Evolutionary conservation across 352 stramenopile species (phyloP), one percentile per base, ranked within the genome.

Genomic region (Phytopythium chamaehyphon): DNA sequence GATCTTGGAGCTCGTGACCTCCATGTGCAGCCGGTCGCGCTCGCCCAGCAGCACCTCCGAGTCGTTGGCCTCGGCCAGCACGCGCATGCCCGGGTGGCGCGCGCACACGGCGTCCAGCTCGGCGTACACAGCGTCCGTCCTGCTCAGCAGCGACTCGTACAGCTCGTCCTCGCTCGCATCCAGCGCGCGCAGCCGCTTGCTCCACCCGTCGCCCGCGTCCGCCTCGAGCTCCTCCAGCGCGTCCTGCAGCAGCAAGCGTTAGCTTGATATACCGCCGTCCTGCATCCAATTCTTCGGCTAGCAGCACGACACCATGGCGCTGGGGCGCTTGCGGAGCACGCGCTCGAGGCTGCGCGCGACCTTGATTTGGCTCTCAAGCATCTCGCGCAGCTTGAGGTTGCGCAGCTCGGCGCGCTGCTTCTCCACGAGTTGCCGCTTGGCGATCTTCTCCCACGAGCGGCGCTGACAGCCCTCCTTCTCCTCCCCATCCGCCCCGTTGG

Each of bases 291-390:
- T 21, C 23, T n/a, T 6, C 19, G 10, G 6, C 7, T 15, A 1
- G 22, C 22, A 26, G 15, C 12, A 28, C 6, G 6, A 1, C 21
- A 52, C 46, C 46, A 52, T 52, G 33, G 46, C 46, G 21, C 26
- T 52, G 8, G 46, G 46, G 2, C 59, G 63, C 31, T 74, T 78
- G 21, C 64, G 67, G 6, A 85, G 54, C 18, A 76, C 36, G 14
- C 66, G 78, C 36, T 76, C 65, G n/a, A 86, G 62, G 55, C 69
- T 80, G 7, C 54, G 50, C 5, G 69, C 70, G 37, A 83, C 42
- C 47, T 79, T 74, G 53, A 83, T 61, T 51, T 86, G 71, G 6
- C 51, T 44, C 33, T 73, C 67, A 16, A 76, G 63, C 43, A 61
- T 46, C 26, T 62, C 19, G 18, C 47, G 54, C 10, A 76, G 50